Evolutionary conservation across 441 rosid genomes (phyloP).

Genomic region (Euphorbia corollata): DNA sequence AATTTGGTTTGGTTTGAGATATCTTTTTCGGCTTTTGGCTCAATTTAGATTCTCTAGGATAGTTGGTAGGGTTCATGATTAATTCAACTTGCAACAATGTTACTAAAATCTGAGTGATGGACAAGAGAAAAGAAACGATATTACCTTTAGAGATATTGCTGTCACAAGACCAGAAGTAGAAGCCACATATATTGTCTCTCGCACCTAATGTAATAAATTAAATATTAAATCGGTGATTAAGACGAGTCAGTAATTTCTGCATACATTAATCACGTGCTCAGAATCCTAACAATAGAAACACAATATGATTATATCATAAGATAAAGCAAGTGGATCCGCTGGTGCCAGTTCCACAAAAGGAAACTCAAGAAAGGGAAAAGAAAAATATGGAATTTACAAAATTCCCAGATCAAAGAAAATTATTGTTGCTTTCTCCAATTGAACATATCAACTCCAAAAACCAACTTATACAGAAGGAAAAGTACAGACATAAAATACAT

Average conservation of each 20-base stretch:
- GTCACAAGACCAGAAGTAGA: slow-evolving; percentile 79
- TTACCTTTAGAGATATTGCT: slow-evolving; percentile 71
- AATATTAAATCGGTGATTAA: slow-evolving; percentile 15
- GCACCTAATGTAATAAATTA: slow-evolving; percentile 36
- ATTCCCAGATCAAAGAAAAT: not conserved
- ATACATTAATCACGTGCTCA: slow-evolving; percentile 4
- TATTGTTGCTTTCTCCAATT: not conserved
- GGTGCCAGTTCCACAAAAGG: not conserved
- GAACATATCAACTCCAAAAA: not conserved
- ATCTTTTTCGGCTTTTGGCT: not conserved
- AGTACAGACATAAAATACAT: not conserved
- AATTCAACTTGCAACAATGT: not conserved
- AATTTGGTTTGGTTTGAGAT: not conserved
- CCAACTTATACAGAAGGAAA: not conserved
- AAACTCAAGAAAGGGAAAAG: not conserved
- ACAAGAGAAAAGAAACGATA: not conserved
- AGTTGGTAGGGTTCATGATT: no score
- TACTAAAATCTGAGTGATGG: not conserved
- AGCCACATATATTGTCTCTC: slow-evolving; percentile 51
- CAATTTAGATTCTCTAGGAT: not conserved
- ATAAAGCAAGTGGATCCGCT: not conserved
- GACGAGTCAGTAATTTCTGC: slow-evolving; percentile 12
- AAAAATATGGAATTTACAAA: not conserved
- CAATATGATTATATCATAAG: not conserved
- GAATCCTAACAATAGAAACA: not conserved